Base-by-base conservation (phyloP, 306 rosid genomes). In the Sindora glabra region DNA sequence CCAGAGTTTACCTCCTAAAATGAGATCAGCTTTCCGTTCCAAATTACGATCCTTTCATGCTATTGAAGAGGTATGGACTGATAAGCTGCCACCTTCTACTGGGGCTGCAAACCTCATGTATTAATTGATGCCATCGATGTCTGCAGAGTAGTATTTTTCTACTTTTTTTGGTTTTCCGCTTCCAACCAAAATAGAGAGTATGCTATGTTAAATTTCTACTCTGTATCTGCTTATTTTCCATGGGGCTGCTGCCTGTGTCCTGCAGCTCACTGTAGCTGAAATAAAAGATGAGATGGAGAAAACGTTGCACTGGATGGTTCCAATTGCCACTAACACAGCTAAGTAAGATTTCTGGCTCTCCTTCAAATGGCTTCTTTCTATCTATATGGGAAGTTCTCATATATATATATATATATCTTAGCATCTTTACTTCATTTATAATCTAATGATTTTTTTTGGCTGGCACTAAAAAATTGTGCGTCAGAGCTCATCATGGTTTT, bases 401-500 rank as follows among this genome's bases (percentile, higher is more conserved):
- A 26, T 10, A 27, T n/a, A n/a, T n/a, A n/a, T n/a, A n/a, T n/a
- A n/a, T n/a, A n/a, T n/a, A 61, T 60, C 59, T 45, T 10, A 6
- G 36, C 70, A 64, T 29, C 27, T 42, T 47, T 16, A 1, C 10
- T 55, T 44, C 58, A 27, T 38, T 24, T 44, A 37, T 10, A 33
- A 60, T 48, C 76, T 82, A 36, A 74, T 60, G 37, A 33, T 34
- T 49, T 42, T 39, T 64, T 37, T 71, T 70, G 75, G 70, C 38
- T 61, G 72, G 59, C 69, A 52, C 47, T 69, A 48, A 73, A 69
- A 40, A 30, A n/a, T n/a, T n/a, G n/a, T 37, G 47, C 61, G 32
- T 62, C 84, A 89, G 96, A 51, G 95, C 87, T 3, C 96, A 89
- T 79, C 96, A 89, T 56, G 96, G 96, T 65, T 89, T 89, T 66